A percentile compares a stretch with the other conserved stretches of the same genome.
Evolutionary conservation across 176 grass and related monocot genomes (phyloP).

Genomic region (Avena sativa): DNA sequence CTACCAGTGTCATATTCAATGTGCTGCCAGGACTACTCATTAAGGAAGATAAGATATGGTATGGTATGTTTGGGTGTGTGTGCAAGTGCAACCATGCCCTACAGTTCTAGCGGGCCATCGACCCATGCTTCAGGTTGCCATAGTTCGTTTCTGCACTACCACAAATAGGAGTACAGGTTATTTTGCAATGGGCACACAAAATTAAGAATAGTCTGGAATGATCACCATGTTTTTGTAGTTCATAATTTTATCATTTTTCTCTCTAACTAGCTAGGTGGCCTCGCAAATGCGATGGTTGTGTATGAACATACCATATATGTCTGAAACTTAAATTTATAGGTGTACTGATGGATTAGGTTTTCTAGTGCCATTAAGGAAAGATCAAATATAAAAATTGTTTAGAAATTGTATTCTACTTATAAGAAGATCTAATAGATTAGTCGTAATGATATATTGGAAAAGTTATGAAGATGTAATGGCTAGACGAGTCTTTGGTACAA

Average conservation of each 20-base stretch:
- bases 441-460: too few species aligned
- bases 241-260: background rate
- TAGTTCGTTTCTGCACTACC: background rate
- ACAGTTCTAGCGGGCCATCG: slow-evolving; percentile 25
- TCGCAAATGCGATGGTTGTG: too few species aligned
- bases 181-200: background rate
- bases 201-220: background rate
- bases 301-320: too few species aligned
- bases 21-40: slow-evolving; percentile 14
- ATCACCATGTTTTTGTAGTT: background rate
- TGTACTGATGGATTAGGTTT: too few species aligned
- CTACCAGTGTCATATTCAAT: slow-evolving; percentile 25
- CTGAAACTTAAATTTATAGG: too few species aligned
- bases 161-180: background rate
- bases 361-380: too few species aligned
- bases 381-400: too few species aligned
- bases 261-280: background rate
- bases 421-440: too few species aligned
- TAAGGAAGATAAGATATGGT: slow-evolving; percentile 48
- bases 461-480: too few species aligned
- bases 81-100: slow-evolving; percentile 42
- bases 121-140: background rate
- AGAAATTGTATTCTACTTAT: too few species aligned
- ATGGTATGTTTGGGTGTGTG: slow-evolving; percentile 40
- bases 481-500: too few species aligned